Evolutionary conservation across 2,329 filamentous ascomycete species (phyloP), one percentile per base, ranked within the genome.

Genomic region (Cercospora zeina): DNA sequence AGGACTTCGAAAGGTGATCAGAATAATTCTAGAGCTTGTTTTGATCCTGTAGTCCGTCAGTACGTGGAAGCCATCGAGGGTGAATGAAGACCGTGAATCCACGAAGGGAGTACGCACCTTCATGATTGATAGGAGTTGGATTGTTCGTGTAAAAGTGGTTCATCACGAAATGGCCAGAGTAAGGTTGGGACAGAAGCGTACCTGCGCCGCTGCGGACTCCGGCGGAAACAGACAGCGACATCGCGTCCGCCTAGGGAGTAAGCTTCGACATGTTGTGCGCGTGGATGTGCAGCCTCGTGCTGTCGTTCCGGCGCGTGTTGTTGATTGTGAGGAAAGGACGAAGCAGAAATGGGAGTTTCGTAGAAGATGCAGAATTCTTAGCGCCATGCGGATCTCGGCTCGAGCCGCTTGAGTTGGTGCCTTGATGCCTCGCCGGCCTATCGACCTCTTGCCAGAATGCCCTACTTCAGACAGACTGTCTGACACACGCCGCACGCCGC

Each of bases 111-210:
- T 72, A 74, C 47, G 58, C 49, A 82, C 82, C 82, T 80, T 80
- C 82, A 84, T 72, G 76, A 75, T 69, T 72, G 78, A 76, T 84
- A 81, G 82, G 83, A 79, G 76, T 83, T 84, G 82, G 82, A 84
- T 84, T 84, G 81, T 83, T 82, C 77, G 70, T 78, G 71, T 67
- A 27, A 53, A 59, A 60, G 49, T 68, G 72, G 65, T 65, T 64
- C 68, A 70, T 70, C 69, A 62, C 69, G 69, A 62, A 50, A 33
- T 24, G 33, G 37, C 49, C 30, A 21, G 24, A 50, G 47, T 30
- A 50, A 16, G 27, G 24, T 31, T 11, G 24, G 47, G 47, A 30
- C 24, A 31, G 4, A 16, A 31, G n/a, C 47, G n/a, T 50, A 50
- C 47, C 47, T 30, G 27, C 27, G 24, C 47, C 47, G 27, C 47